phyloP scores from a whole-genome alignment of 2,329 filamentous ascomycete species.

The Stagonosporopsis cucurbitacearum region DNA sequence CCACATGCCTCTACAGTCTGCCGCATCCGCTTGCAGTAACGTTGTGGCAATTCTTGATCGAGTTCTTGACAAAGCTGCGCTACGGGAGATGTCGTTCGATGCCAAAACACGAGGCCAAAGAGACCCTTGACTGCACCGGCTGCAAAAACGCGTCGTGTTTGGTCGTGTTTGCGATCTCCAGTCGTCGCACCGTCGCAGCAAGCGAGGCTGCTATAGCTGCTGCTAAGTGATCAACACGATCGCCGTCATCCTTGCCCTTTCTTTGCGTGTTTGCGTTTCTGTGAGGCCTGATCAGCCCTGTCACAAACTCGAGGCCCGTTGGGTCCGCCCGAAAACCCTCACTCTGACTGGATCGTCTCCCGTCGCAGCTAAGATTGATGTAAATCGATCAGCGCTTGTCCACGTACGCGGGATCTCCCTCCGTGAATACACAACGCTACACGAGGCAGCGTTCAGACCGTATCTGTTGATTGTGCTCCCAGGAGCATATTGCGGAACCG shows the following conservation, averaged over 20 bases:
- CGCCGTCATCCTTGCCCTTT: slow-evolving; percentile 40
- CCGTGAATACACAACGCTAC: slow-evolving; percentile 13
- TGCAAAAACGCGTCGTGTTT: not conserved
- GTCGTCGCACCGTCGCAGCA: slow-evolving; percentile 30
- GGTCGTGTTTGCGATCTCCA: slow-evolving; percentile 11
- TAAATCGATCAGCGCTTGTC: slow-evolving; percentile 31
- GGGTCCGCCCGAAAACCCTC: slow-evolving; percentile 14
- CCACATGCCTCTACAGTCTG: slow-evolving; percentile 8
- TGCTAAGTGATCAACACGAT: slow-evolving; percentile 34
- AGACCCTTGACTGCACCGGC: slow-evolving; percentile 4
- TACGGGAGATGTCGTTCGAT: slow-evolving; percentile 18
- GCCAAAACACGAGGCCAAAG: slow-evolving; percentile 7
- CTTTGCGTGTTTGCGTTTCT: slow-evolving; percentile 39
- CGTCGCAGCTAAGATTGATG: slow-evolving; percentile 19
- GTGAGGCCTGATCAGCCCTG: slow-evolving; percentile 46
- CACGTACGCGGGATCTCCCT: slow-evolving; percentile 17
- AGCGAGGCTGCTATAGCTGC: slow-evolving; percentile 29
- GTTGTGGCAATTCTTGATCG: slow-evolving; percentile 34
- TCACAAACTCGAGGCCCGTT: slow-evolving; percentile 23
- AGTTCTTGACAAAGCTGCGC: slow-evolving; percentile 18
- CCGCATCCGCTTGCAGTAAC: slow-evolving; percentile 23
- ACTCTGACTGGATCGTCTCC: slow-evolving; percentile 32
- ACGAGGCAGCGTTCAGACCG: not conserved
- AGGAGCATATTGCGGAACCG: not conserved
- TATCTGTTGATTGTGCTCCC: not conserved